Conservation (phyloP, 169 alveolate genomes). For the Plasmodium blacklocki region DNA sequence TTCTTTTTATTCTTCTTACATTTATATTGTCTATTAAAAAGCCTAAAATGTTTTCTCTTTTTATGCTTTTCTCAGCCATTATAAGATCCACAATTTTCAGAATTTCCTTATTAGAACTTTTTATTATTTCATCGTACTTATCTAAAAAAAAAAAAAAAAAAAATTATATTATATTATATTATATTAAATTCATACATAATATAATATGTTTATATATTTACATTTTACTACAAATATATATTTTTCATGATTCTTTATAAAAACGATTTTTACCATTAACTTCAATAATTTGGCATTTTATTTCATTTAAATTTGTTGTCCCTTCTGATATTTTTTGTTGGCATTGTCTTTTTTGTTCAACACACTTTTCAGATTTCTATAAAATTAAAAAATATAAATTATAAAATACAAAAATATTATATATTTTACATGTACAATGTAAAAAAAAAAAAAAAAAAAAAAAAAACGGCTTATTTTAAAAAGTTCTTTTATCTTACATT, state of each 20-base stretch:
- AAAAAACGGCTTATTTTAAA: neutral
- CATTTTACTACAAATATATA: neutral
- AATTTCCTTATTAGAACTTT: constrained; percentile 75
- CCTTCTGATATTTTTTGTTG: constrained; percentile 73
- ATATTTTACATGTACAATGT: neutral
- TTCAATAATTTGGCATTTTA: constrained; percentile 72
- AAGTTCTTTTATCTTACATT: constrained; percentile 24
- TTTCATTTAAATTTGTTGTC: constrained; percentile 53
- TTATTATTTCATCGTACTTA: constrained; percentile 67
- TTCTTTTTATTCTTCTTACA: constrained; percentile 21
- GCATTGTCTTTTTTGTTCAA: constrained; percentile 59
- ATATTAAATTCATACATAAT: neutral
- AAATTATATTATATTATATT: neutral
- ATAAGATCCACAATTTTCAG: constrained; percentile 61
- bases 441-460: neutral
- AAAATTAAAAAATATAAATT: neutral
- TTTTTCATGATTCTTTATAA: neutral
- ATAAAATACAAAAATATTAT: neutral
- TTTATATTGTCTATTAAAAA: constrained; percentile 68
- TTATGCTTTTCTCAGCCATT: constrained; percentile 38
- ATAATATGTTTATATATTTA: neutral
- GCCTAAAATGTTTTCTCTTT: constrained; percentile 58
- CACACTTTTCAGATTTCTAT: constrained; percentile 57
- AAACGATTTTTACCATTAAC: constrained; percentile 42
- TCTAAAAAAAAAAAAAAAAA: constrained; percentile 11